These are phyloP conservation scores for Nemania diffusa DNA, from an alignment of 2,329 filamentous ascomycete species.

Conservation along the genomic window DNA sequence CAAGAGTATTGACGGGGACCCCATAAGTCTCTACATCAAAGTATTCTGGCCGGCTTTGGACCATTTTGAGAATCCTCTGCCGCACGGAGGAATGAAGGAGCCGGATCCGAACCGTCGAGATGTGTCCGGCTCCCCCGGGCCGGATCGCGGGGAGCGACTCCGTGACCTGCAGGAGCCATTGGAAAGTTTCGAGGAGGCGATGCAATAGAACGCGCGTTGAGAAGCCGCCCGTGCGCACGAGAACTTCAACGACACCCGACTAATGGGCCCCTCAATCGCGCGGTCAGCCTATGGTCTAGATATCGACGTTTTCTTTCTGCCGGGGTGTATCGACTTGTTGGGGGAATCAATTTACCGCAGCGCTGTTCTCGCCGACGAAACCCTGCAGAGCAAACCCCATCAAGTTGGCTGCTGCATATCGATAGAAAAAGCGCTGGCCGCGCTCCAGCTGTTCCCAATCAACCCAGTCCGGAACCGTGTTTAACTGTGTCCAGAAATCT, in stretches of 20 bases:
- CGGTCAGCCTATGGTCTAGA: neutral
- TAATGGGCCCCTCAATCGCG: neutral
- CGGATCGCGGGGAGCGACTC: conserved; percentile 66
- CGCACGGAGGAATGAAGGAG: conserved; percentile 73
- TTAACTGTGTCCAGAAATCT: conserved; percentile 67
- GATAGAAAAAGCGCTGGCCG: conserved; percentile 72
- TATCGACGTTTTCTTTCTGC: neutral
- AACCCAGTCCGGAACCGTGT: conserved; percentile 71
- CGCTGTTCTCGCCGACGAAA: conserved; percentile 52
- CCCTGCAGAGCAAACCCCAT: conserved; percentile 59
- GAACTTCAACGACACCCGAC: conserved; percentile 69
- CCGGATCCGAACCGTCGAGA: conserved; percentile 70
- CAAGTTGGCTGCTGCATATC: conserved; percentile 70
- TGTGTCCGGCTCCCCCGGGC: conserved; percentile 70
- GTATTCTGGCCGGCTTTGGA: conserved; percentile 64
- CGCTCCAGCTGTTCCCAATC: conserved; percentile 73
- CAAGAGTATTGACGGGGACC: conserved; percentile 72
- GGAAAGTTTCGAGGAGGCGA: conserved; percentile 62
- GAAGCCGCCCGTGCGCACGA: conserved; percentile 74
- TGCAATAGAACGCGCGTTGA: conserved; percentile 67
- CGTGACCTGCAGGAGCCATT: conserved; percentile 66
- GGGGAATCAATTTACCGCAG: conserved; percentile 53
- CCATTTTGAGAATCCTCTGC: conserved; percentile 68
- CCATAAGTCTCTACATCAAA: conserved; percentile 68
- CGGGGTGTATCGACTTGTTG: neutral